Conservation (phyloP, 495 filamentous ascomycete genomes). For the Pseudomonodictys pantanalensis region DNA sequence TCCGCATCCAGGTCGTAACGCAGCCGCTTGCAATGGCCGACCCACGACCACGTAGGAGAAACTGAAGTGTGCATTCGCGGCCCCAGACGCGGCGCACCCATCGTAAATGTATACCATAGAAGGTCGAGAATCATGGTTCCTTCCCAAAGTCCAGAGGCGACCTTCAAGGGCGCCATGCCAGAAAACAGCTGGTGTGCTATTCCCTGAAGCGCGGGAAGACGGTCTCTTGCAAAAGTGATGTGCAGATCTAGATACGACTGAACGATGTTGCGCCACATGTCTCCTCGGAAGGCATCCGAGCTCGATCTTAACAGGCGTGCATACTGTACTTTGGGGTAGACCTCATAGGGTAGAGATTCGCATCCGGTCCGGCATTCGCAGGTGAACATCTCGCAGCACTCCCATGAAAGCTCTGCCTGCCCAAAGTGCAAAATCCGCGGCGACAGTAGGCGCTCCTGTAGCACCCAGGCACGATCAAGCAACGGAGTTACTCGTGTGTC, state of each 20-base stretch:
- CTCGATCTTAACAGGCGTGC: not conserved
- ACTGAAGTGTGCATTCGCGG: not conserved
- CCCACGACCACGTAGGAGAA: not conserved
- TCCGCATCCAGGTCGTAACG: too few relatives aligned
- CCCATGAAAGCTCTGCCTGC: not conserved
- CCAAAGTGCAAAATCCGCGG: constrained; percentile 1
- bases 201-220: not conserved
- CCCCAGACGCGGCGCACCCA: not conserved
- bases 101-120: not conserved
- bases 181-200: not conserved
- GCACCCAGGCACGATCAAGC: not conserved
- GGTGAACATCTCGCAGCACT: not conserved
- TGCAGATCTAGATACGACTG: not conserved
- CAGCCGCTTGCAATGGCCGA: too few relatives aligned
- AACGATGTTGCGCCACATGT: not conserved
- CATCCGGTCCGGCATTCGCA: not conserved
- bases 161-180: not conserved
- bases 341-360: not conserved
- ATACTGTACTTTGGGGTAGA: not conserved
- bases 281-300: not conserved
- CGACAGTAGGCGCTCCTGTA: constrained; percentile 1
- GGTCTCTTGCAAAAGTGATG: not conserved
- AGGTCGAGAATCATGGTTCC: not conserved
- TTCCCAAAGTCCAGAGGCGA: not conserved
- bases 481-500: not conserved